A percentile compares a stretch with the other conserved stretches of the same genome.
phyloP scores from a whole-genome alignment of 1,284 basidiomycete species.

The Pyrrhoderma lamaoense region DNA sequence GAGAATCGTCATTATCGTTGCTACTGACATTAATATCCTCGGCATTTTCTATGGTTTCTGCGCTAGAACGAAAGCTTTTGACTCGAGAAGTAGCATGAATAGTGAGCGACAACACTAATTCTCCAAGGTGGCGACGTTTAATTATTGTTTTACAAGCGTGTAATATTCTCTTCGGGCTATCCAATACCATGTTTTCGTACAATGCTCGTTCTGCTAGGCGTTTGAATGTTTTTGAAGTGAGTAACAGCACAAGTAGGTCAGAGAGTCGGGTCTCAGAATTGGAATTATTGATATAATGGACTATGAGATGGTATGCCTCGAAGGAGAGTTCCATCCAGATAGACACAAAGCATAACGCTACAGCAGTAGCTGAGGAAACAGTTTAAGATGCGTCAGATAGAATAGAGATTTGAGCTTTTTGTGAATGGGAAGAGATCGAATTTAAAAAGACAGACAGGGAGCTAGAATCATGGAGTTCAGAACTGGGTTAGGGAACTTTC shows the following conservation, averaged over 20 bases:
- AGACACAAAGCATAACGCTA: constrained; percentile 17
- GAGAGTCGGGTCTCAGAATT: constrained; percentile 20
- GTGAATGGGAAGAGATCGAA: too few relatives aligned
- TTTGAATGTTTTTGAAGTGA: constrained; percentile 48
- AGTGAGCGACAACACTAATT: constrained; percentile 46
- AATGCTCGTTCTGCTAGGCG: constrained; percentile 47
- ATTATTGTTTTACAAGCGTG: constrained; percentile 38
- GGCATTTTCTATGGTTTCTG: constrained; percentile 1
- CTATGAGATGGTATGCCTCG: constrained; percentile 50
- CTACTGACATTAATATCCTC: not conserved
- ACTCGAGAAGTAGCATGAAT: too few relatives aligned
- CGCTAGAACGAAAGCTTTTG: constrained; percentile 28
- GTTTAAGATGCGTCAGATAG: too few relatives aligned
- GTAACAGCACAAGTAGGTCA: constrained; percentile 48
- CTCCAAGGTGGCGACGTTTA: constrained; percentile 37
- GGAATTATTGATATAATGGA: constrained; percentile 39
- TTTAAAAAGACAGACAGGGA: too few relatives aligned
- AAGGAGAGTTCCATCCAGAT: constrained; percentile 45
- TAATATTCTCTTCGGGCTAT: constrained; percentile 31
- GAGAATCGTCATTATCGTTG: too few relatives aligned
- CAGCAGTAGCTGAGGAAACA: too few relatives aligned
- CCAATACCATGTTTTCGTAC: constrained; percentile 50
- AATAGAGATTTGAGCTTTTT: too few relatives aligned
- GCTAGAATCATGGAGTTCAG: not conserved
- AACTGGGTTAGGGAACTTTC: too few relatives aligned